Base-by-base conservation (phyloP, 352 stramenopile species). In the Phytophthora boehmeriae region DNA sequence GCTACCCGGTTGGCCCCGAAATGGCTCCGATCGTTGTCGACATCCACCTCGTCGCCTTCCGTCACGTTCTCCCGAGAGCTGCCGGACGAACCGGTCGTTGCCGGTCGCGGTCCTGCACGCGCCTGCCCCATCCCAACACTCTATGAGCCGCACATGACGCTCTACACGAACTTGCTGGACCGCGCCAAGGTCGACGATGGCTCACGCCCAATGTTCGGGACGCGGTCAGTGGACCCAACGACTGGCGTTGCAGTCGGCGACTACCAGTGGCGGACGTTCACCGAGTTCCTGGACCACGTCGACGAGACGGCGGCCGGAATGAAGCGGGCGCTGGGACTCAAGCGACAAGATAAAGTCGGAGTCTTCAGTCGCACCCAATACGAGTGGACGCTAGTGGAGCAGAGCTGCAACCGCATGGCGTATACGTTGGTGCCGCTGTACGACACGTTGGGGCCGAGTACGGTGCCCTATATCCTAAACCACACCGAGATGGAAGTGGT, bases 391-490 rank as follows among this genome's bases (percentile, higher is more conserved):
- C 52, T 88, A 1, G 75, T 84, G 2, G 81, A 88, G 61, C 76
- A 86, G 48, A 69, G 54, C 22, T 76, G 66, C 52, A 88, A 88
- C 62, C 81, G 78, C 63, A 88, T 87, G 77, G 53, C 68, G 34
- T 88, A 83, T 71, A 66, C 75, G 35, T 64, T 90, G 48, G 80
- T 90, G 55, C 81, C 83, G 53, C 66, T 93, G n/a, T 92, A 90
- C 56, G 76, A 89, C 49, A 89, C 81, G 23, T 58, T 90, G 5
- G 81, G 81, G 10, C 66, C 76, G 0, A 60, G 54, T n/a, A 78
- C 76, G 11, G 75, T 89, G 30, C 75, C 77, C 27, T 86, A 73
- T 52, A 84, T 91, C 54, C 57, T 88, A 43, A 83, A 87, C 65
- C 78, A 89, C 25, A 85, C 79, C 1, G 68, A 83, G 54, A 76